phyloP scores from a whole-genome alignment of 352 stramenopile genomes.

The Pythium oligandrum region DNA sequence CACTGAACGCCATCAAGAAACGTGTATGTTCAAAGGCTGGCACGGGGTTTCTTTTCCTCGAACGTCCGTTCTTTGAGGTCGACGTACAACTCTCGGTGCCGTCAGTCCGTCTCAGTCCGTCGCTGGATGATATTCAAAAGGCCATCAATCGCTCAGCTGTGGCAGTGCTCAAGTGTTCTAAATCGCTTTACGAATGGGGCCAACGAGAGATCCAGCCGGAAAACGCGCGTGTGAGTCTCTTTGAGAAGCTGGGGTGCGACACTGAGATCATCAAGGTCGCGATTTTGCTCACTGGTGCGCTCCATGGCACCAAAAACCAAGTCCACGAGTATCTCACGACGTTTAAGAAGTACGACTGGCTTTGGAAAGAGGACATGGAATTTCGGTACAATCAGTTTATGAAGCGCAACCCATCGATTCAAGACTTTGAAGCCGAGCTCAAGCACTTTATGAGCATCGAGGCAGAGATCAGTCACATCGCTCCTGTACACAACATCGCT shows the following conservation, averaged over 20 bases:
- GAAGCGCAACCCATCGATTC: slow-evolving; percentile 70
- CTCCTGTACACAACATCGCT: slow-evolving; percentile 81
- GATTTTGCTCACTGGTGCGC: slow-evolving; percentile 75
- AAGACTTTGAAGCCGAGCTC: slow-evolving; percentile 80
- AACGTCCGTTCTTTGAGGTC: slow-evolving; percentile 84
- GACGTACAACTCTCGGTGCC: slow-evolving; percentile 78
- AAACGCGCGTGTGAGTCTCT: slow-evolving; percentile 47
- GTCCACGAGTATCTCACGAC: slow-evolving; percentile 74
- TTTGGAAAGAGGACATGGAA: slow-evolving; percentile 89
- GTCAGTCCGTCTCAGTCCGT: slow-evolving; percentile 73
- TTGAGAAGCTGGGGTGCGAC: slow-evolving; percentile 81
- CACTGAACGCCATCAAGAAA: slow-evolving; percentile 79
- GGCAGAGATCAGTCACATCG: slow-evolving; percentile 69
- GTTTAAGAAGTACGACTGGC: slow-evolving; percentile 90
- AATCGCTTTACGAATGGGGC: slow-evolving; percentile 76
- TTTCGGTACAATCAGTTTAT: slow-evolving; percentile 84
- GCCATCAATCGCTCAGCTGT: slow-evolving; percentile 80
- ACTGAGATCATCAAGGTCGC: slow-evolving; percentile 88
- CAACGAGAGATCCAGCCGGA: slow-evolving; percentile 61
- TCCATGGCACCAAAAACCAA: slow-evolving; percentile 84
- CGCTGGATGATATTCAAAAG: slow-evolving; percentile 81
- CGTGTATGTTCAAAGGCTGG: slow-evolving; percentile 74
- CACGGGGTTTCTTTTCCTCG: slow-evolving; percentile 76
- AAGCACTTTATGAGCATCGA: slow-evolving; percentile 81
- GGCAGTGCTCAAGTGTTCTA: slow-evolving; percentile 77